Evolutionary conservation across 768 basidiomycete species (phyloP).

Genomic region (Russula lepida): DNA sequence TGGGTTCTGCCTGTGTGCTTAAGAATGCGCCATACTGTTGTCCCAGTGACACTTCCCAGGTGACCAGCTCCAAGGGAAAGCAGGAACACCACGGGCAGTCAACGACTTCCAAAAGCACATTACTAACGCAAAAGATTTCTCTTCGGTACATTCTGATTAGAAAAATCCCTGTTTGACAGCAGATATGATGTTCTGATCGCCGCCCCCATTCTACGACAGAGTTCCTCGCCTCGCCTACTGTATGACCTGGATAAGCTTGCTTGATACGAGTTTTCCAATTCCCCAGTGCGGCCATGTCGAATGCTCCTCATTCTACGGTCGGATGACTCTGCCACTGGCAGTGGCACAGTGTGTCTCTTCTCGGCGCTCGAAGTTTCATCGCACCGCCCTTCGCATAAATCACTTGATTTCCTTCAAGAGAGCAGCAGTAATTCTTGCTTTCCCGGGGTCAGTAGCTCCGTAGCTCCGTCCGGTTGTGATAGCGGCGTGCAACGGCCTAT

Average conservation of each 20-base stretch:
- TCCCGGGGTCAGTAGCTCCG: no score
- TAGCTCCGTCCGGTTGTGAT: no score
- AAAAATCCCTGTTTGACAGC: not conserved
- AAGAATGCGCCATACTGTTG: not conserved
- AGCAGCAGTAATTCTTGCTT: no score
- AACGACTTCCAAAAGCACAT: constrained; percentile 45
- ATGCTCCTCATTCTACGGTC: no score
- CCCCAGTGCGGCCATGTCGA: no score
- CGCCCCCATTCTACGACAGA: not conserved
- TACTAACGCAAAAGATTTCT: constrained; percentile 47
- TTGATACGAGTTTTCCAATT: not conserved
- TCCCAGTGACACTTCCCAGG: not conserved
- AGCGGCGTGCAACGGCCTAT: no score
- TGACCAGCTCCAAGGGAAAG: not conserved
- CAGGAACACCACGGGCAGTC: constrained; percentile 24
- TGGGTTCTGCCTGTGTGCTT: not conserved
- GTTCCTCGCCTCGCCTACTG: not conserved
- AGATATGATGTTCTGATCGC: not conserved
- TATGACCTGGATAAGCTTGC: not conserved
- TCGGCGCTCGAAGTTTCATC: not conserved
- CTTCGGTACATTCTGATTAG: constrained; percentile 1
- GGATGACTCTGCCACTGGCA: no score
- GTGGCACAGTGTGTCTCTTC: no score
- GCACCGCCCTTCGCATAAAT: not conserved
- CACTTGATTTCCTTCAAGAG: not conserved